These are phyloP conservation scores for Strigomonas culicis DNA, from an alignment of 208 protist species.

Conservation along the genomic window DNA sequence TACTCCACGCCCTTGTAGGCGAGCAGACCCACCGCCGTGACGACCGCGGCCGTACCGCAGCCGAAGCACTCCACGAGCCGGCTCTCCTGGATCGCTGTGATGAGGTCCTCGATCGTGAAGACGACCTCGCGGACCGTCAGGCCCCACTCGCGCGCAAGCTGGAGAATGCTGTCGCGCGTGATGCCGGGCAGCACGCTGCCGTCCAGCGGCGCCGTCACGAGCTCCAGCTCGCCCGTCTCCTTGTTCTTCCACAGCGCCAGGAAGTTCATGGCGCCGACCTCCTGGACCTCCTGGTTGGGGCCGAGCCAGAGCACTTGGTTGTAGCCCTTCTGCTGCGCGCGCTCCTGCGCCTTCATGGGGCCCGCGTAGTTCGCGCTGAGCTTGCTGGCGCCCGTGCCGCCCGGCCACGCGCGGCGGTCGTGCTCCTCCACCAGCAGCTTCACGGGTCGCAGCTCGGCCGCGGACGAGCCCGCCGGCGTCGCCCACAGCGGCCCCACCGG, in stretches of 20 bases:
- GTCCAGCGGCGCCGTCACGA: slow-evolving; percentile 95
- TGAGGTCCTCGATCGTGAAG: slow-evolving; percentile 87
- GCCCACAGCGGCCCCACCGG: slow-evolving; percentile 98
- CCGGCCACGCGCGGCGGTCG: slow-evolving; percentile 93
- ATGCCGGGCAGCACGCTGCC: slow-evolving; percentile 95
- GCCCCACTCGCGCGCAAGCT: slow-evolving; percentile 71
- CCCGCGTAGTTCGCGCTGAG: slow-evolving; percentile 93
- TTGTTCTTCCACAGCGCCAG: slow-evolving; percentile 86
- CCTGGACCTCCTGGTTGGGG: slow-evolving; percentile 90
- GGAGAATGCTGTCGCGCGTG: slow-evolving; percentile 95
- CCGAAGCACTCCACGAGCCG: slow-evolving; percentile 95
- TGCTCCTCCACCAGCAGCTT: slow-evolving; percentile 88
- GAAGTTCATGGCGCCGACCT: slow-evolving; percentile 99
- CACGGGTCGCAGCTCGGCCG: slow-evolving; percentile 81
- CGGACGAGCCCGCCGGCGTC: slow-evolving; percentile 20
- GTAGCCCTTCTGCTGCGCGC: slow-evolving; percentile 91
- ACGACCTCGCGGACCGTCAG: slow-evolving; percentile 83
- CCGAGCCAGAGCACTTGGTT: slow-evolving; percentile 98
- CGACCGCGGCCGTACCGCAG: slow-evolving; percentile 95
- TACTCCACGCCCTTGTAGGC: slow-evolving; percentile 70
- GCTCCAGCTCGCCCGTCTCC: slow-evolving; percentile 67
- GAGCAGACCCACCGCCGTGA: slow-evolving; percentile 91
- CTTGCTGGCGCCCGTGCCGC: slow-evolving; percentile 94
- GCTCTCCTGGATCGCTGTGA: slow-evolving; percentile 74
- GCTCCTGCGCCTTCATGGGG: slow-evolving; percentile 78